Evolutionary conservation across 2,329 filamentous ascomycete genomes (phyloP).

Genomic region (Aspergillus terreus): DNA sequence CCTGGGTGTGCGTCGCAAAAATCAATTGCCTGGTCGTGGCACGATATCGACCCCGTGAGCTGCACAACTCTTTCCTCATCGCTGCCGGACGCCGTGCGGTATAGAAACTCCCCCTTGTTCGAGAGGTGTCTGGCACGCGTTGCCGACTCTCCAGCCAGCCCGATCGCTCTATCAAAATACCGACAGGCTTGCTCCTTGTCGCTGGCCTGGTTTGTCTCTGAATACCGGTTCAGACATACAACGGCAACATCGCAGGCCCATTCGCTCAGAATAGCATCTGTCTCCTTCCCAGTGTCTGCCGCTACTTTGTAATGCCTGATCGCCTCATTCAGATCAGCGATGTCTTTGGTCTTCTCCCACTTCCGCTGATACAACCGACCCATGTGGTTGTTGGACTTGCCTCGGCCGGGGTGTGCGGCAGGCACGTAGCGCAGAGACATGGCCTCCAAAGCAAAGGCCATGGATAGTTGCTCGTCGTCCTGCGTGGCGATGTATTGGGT

Average conservation of each 20-base stretch:
- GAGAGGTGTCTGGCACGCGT: slow-evolving; percentile 1
- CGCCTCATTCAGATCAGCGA: slow-evolving; percentile 1
- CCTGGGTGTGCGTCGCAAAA: not conserved
- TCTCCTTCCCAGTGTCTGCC: not conserved
- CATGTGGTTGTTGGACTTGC: slow-evolving; percentile 5
- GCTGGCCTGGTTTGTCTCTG: not conserved
- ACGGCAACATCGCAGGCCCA: slow-evolving; percentile 4
- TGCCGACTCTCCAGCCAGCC: not conserved
- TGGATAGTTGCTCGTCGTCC: not conserved
- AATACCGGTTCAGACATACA: not conserved
- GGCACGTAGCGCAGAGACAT: slow-evolving; percentile 4
- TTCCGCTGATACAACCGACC: slow-evolving; percentile 1
- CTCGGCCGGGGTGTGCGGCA: slow-evolving; percentile 2
- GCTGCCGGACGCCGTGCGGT: not conserved
- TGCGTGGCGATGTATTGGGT: not conserved
- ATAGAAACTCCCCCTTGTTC: slow-evolving; percentile 2
- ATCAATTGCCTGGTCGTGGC: not conserved
- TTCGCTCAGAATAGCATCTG: not conserved
- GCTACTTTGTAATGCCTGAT: slow-evolving; percentile 4
- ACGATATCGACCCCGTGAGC: not conserved
- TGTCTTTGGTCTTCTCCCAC: not conserved
- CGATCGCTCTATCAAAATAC: slow-evolving; percentile 2
- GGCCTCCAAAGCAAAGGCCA: slow-evolving; percentile 3
- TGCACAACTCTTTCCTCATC: not conserved
- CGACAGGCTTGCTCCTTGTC: slow-evolving; percentile 1